Evolutionary conservation across 768 basidiomycete genomes (phyloP).

Genomic region (Pisolithus marmoratus): DNA sequence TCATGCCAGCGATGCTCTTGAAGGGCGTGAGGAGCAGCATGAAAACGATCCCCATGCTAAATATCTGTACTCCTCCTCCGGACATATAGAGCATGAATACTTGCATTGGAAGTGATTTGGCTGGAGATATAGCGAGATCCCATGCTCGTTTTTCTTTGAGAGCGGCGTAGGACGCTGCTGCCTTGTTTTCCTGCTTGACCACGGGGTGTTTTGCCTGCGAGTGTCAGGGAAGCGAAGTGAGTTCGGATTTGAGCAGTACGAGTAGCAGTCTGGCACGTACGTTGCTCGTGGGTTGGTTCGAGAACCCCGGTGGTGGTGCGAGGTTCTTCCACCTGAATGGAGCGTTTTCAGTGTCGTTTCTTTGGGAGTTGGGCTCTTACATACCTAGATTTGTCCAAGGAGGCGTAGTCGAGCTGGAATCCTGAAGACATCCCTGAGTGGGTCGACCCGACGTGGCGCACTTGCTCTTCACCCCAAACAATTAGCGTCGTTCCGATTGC

Average conservation of each 20-base stretch:
- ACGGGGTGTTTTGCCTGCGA: slow-evolving; percentile 38
- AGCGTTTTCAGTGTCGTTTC: not conserved
- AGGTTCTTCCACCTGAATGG: slow-evolving; percentile 54
- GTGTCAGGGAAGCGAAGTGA: not conserved
- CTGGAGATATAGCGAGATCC: slow-evolving; percentile 79
- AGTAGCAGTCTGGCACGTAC: slow-evolving; percentile 6
- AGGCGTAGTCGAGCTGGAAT: slow-evolving; percentile 26
- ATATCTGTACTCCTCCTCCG: slow-evolving; percentile 91
- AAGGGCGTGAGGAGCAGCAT: slow-evolving; percentile 87
- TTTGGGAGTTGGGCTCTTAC: not conserved
- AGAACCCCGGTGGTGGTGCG: slow-evolving; percentile 65
- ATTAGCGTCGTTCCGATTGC: too few species aligned
- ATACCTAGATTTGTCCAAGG: slow-evolving; percentile 25
- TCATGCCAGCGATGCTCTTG: slow-evolving; percentile 75
- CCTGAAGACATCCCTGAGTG: slow-evolving; percentile 11
- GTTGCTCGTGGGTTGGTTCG: slow-evolving; percentile 35
- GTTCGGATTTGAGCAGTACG: not conserved
- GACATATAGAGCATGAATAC: slow-evolving; percentile 99
- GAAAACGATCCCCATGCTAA: slow-evolving; percentile 94
- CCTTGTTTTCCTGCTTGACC: slow-evolving; percentile 30
- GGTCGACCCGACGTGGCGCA: not conserved
- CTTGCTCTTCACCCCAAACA: too few species aligned
- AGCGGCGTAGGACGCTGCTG: slow-evolving; percentile 49
- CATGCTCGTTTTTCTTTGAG: slow-evolving; percentile 79
- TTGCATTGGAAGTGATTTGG: slow-evolving; percentile 93